Base-by-base conservation (phyloP, 2,329 filamentous ascomycete genomes). In the Annulohypoxylon truncatum region DNA sequence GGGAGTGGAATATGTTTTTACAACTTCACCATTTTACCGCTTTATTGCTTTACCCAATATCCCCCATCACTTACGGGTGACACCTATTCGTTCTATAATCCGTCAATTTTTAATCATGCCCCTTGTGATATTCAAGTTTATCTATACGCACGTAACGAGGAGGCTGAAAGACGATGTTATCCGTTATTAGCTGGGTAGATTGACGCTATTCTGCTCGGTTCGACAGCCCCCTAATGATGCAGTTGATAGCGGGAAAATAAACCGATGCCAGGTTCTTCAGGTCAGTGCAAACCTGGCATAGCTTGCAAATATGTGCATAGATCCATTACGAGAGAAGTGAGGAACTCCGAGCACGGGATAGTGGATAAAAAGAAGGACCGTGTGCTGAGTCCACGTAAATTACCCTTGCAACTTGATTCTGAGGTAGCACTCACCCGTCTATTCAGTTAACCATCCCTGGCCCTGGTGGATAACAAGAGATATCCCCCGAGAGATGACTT, bases 301-400 rank as follows among this genome's bases (percentile, higher is more conserved):
- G 51, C 48, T 61, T 61, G 66, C 56, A 53, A 69, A 64, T 67
- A 64, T 67, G 58, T 68, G 67, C 67, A 67, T 69, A 69, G 40
- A 62, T 61, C 64, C 64, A 44, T 56, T 64, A 62, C 60, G 64
- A 69, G 56, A 40, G 59, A 40, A 48, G 51, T 62, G 47, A 61
- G 67, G 67, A 64, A 67, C 63, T 42, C 67, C 56, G 64, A 60
- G 52, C 56, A 64, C 57, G 55, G 56, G 60, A 55, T 42, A 60
- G 59, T 64, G 57, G 56, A 53, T 67, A 61, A 53, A 50, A 47
- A 64, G 66, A 69, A 69, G 67, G 69, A 64, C 66, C 66, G 69
- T 67, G 67, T 66, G 64, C 29, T 61, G 54, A 63, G 58, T 51
- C 63, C 64, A 67, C 61, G 57, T 64, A 61, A 63, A 62, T 51